Conservation (phyloP, 768 basidiomycete genomes). For the Hydnum rufescens region DNA sequence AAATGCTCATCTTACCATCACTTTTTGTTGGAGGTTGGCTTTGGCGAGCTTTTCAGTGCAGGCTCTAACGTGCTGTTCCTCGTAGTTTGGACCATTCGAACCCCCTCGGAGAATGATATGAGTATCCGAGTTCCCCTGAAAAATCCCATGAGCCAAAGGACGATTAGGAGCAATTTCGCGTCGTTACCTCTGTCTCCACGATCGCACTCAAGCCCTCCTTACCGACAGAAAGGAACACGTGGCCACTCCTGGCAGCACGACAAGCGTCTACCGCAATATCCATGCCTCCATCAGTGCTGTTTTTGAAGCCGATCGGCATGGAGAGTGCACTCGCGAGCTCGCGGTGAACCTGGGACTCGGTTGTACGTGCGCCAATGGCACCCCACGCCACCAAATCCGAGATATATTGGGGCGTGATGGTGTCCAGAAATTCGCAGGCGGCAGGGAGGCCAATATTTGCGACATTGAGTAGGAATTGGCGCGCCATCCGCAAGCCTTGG, state of each 20-base stretch:
- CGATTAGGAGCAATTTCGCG: neutral
- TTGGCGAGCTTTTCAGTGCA: slow-evolving; percentile 57
- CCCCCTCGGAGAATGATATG: slow-evolving; percentile 93
- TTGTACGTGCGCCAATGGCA: slow-evolving; percentile 85
- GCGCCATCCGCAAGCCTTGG: slow-evolving; percentile 77
- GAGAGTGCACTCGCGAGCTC: slow-evolving; percentile 75
- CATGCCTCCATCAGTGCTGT: slow-evolving; percentile 86
- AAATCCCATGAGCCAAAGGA: neutral
- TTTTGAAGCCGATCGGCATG: slow-evolving; percentile 97
- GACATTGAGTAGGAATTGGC: slow-evolving; percentile 70
- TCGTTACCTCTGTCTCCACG: slow-evolving; percentile 66
- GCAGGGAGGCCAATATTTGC: slow-evolving; percentile 80
- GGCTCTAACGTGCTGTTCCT: slow-evolving; percentile 56
- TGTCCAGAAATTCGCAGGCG: slow-evolving; percentile 91
- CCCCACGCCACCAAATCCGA: slow-evolving; percentile 91
- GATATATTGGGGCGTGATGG: slow-evolving; percentile 67
- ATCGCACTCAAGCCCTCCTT: slow-evolving; percentile 92
- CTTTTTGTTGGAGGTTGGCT: slow-evolving; percentile 52
- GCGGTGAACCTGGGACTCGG: slow-evolving; percentile 80
- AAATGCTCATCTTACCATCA: slow-evolving; percentile 48
- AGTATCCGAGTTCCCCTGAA: slow-evolving; percentile 71
- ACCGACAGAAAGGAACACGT: slow-evolving; percentile 92
- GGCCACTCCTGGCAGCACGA: slow-evolving; percentile 71
- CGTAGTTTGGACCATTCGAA: slow-evolving; percentile 74
- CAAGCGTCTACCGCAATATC: slow-evolving; percentile 91